These are phyloP conservation scores for Plantago major DNA, from an alignment of 257 asterid species.

Conservation along the genomic window DNA sequence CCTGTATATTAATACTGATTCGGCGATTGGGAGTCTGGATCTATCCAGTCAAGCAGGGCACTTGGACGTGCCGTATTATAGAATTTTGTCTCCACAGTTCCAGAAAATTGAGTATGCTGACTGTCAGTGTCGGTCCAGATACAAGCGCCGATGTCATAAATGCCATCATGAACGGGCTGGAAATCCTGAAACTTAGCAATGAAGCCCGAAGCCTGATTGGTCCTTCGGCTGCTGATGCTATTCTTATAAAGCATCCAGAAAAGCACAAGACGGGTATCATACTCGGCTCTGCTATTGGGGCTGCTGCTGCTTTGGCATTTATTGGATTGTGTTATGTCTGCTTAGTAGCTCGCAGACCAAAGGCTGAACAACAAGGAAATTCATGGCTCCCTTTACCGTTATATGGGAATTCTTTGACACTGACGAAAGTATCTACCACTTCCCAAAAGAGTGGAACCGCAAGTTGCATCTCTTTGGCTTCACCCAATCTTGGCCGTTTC, in stretches of 20 bases:
- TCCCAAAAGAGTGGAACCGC: constrained; percentile 67
- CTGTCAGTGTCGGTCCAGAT: constrained; percentile 65
- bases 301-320: constrained; percentile 32
- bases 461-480: constrained; percentile 54
- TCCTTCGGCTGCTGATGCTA: constrained; percentile 38
- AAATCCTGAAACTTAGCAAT: constrained; percentile 71
- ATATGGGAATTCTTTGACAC: constrained; percentile 57
- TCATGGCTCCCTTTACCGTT: constrained; percentile 64
- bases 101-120: constrained; percentile 34
- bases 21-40: constrained; percentile 45
- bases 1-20: constrained; percentile 49
- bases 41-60: constrained; percentile 45
- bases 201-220: constrained; percentile 61
- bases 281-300: constrained; percentile 42
- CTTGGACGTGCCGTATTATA: constrained; percentile 49
- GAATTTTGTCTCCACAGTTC: constrained; percentile 38
- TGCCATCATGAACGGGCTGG: constrained; percentile 71
- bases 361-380: constrained; percentile 42
- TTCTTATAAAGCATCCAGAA: constrained; percentile 35
- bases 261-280: constrained; percentile 32
- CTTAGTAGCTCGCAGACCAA: constrained; percentile 40
- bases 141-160: constrained; percentile 33
- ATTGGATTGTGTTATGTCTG: constrained; percentile 50
- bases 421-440: constrained; percentile 53
- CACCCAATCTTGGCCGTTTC: constrained; percentile 60